These are phyloP conservation scores for Scheffersomyces cryptocercus DNA, from an alignment of 1,139 yeast genomes.

Conservation along the genomic window DNA sequence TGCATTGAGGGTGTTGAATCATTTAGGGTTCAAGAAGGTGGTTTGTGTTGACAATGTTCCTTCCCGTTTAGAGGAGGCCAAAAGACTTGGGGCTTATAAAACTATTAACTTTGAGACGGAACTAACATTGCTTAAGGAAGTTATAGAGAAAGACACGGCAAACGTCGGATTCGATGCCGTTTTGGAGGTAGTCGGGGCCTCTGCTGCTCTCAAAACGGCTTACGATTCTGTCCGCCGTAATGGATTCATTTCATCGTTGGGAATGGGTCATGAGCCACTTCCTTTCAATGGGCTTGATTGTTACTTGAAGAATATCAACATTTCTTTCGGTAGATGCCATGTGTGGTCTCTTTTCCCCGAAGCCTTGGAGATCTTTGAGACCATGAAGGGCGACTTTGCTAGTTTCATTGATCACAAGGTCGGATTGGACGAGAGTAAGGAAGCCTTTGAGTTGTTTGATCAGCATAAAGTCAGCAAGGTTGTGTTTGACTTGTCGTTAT, in stretches of 20 bases:
- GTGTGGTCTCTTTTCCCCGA: conserved; percentile 59
- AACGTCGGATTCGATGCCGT: conserved; percentile 55
- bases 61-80: conserved; percentile 48
- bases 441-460: conserved; percentile 55
- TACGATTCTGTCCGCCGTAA: conserved; percentile 58
- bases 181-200: conserved; percentile 58
- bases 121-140: conserved; percentile 22
- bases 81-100: conserved; percentile 41
- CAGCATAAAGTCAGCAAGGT: conserved; percentile 57
- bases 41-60: conserved; percentile 55
- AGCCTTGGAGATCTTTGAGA: conserved; percentile 50
- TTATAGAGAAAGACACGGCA: conserved; percentile 31
- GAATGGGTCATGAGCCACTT: conserved; percentile 60
- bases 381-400: conserved; percentile 43
- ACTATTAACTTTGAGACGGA: conserved; percentile 46
- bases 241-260: conserved; percentile 60
- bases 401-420: conserved; percentile 50
- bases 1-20: conserved; percentile 48
- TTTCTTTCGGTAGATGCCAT: conserved; percentile 68
- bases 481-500: conserved; percentile 36
- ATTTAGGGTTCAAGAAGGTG: conserved; percentile 46
- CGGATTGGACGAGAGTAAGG: conserved; percentile 43
- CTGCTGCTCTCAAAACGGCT: conserved; percentile 51
- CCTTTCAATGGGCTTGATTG: conserved; percentile 63
- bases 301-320: conserved; percentile 55